Percentiles rank a stretch among this genome's conserved stretches.
phyloP scores from a whole-genome alignment of 441 rosid genomes.

The Gossypium aridum region DNA sequence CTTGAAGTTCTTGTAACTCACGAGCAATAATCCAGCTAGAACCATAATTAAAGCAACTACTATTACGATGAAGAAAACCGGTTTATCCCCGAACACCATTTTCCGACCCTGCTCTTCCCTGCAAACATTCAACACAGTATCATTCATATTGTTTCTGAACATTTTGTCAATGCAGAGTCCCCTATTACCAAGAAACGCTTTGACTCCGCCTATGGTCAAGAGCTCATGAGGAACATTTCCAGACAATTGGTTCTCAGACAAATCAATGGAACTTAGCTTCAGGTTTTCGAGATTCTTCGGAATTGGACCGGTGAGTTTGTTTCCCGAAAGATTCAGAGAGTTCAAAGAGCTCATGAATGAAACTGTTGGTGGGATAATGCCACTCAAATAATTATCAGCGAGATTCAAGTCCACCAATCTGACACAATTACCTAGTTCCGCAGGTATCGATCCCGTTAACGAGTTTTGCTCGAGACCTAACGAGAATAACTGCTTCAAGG shows the following conservation, averaged over 20 bases:
- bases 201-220: slow-evolving; percentile 53
- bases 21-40: slow-evolving; percentile 35
- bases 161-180: slow-evolving; percentile 50
- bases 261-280: slow-evolving; percentile 72
- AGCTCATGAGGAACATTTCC: slow-evolving; percentile 62
- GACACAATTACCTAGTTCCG: slow-evolving; percentile 37
- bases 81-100: slow-evolving; percentile 20
- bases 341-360: slow-evolving; percentile 48
- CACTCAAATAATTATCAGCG: slow-evolving; percentile 53
- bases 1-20: slow-evolving; percentile 46
- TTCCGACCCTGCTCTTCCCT: slow-evolving; percentile 21
- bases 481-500: slow-evolving; percentile 44
- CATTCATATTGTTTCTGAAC: slow-evolving; percentile 13
- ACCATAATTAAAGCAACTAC: slow-evolving; percentile 34
- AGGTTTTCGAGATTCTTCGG: slow-evolving; percentile 43
- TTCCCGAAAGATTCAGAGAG: slow-evolving; percentile 69
- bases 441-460: slow-evolving; percentile 54
- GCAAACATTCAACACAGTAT: slow-evolving; percentile 36
- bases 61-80: slow-evolving; percentile 37
- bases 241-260: slow-evolving; percentile 54
- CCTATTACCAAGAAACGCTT: slow-evolving; percentile 51
- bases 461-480: slow-evolving; percentile 67
- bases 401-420: slow-evolving; percentile 71
- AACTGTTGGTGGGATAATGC: slow-evolving; percentile 45
- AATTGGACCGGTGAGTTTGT: slow-evolving; percentile 53